phyloP scores from a whole-genome alignment of 1,284 basidiomycete species.

The Fomes fomentarius region DNA sequence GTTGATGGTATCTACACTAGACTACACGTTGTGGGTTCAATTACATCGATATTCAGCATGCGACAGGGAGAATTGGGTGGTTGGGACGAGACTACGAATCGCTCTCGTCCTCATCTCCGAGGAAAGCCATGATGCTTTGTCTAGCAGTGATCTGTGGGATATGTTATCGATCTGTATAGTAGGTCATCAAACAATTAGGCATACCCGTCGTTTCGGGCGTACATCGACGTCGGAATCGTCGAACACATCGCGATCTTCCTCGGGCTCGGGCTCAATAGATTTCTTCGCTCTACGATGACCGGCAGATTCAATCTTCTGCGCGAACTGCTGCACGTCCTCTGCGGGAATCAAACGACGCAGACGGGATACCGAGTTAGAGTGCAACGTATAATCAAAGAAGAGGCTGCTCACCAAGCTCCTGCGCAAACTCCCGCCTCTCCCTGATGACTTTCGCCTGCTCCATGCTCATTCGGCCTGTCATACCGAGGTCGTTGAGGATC shows the following conservation, averaged over 20 bases:
- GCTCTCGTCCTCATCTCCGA: conserved; percentile 59
- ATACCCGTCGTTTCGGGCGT: conserved; percentile 40
- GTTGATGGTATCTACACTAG: no score
- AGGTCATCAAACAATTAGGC: conserved; percentile 12
- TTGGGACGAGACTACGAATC: conserved; percentile 19
- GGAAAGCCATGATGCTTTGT: conserved; percentile 69
- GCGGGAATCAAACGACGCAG: conserved; percentile 1
- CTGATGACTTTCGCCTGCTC: conserved; percentile 80
- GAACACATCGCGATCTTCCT: conserved; percentile 32
- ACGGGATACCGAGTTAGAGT: not conserved
- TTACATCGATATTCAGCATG: no score
- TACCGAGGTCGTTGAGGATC: conserved; percentile 74
- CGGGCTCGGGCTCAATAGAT: conserved; percentile 17
- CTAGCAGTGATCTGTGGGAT: conserved; percentile 46
- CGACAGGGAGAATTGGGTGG: not conserved
- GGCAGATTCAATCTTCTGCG: conserved; percentile 33
- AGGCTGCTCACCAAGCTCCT: conserved; percentile 70
- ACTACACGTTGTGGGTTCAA: no score
- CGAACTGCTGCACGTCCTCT: conserved; percentile 74
- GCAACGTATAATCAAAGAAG: not conserved
- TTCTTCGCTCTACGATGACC: conserved; percentile 21
- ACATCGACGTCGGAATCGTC: conserved; percentile 39
- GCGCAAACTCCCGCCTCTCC: conserved; percentile 70
- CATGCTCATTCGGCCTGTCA: conserved; percentile 77
- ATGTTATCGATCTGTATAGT: conserved; percentile 14